Percentiles rank a stretch among this genome's conserved stretches.
phyloP scores from a whole-genome alignment of 2,329 filamentous ascomycete genomes.

The Cercospora zeae-maydis region DNA sequence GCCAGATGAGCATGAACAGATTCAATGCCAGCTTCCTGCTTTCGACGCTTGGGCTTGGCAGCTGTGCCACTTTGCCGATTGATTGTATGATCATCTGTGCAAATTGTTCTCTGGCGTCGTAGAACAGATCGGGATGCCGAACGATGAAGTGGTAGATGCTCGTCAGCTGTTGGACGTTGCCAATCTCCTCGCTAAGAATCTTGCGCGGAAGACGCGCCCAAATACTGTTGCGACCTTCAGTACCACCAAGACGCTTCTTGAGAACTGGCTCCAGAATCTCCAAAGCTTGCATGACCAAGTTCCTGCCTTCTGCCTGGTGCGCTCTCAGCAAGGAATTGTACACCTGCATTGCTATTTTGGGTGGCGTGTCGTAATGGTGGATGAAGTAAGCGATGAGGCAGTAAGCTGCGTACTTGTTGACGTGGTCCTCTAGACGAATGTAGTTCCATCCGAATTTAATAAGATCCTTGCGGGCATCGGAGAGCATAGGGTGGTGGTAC shows the following conservation, averaged over 20 bases:
- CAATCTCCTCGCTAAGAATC: constrained; percentile 88
- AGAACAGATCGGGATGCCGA: constrained; percentile 87
- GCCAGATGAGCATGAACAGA: constrained; percentile 84
- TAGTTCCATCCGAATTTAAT: constrained; percentile 99
- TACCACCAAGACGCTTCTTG: constrained; percentile 72
- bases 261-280: constrained; percentile 94
- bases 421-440: constrained; percentile 95
- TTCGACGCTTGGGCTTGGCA: constrained; percentile 81
- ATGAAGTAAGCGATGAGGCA: constrained; percentile 98
- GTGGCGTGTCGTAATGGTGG: constrained; percentile 89
- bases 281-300: constrained; percentile 87
- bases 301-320: constrained; percentile 90
- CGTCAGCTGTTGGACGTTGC: constrained; percentile 92
- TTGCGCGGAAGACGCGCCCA: constrained; percentile 90
- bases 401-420: constrained; percentile 98
- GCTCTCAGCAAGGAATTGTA: constrained; percentile 88
- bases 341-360: constrained; percentile 93
- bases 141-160: constrained; percentile 98
- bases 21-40: constrained; percentile 87
- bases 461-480: constrained; percentile 92
- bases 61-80: constrained; percentile 78
- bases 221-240: constrained; percentile 69
- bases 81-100: constrained; percentile 83
- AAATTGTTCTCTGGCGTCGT: constrained; percentile 89
- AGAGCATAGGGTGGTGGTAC: constrained; percentile 81